Evolutionary conservation across 495 filamentous ascomycete species (phyloP).

Genomic region (Annulohypoxylon moriforme): DNA sequence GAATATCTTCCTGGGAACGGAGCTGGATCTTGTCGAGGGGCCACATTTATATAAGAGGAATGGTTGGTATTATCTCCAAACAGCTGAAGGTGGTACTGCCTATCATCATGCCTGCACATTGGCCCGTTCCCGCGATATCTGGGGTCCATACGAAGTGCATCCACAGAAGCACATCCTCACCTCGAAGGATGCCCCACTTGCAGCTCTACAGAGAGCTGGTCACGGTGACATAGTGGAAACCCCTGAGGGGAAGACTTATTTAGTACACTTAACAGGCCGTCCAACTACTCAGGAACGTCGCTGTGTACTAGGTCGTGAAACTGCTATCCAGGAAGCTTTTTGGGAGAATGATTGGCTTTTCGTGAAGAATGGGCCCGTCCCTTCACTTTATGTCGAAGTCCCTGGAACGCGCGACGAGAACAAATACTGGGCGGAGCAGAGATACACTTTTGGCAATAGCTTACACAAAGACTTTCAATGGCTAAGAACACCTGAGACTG

Average conservation of each 20-base stretch:
- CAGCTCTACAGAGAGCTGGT: slow-evolving; percentile 64
- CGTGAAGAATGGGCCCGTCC: slow-evolving; percentile 66
- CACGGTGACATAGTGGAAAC: slow-evolving; percentile 71
- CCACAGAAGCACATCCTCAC: slow-evolving; percentile 60
- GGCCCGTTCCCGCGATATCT: slow-evolving; percentile 63
- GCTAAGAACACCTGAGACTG: slow-evolving; percentile 65
- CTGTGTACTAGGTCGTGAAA: slow-evolving; percentile 67
- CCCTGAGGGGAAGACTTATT: slow-evolving; percentile 65
- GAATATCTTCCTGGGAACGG: slow-evolving; percentile 67
- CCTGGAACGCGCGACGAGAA: slow-evolving; percentile 60
- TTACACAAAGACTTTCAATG: slow-evolving; percentile 67
- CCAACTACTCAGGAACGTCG: slow-evolving; percentile 64
- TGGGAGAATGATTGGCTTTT: slow-evolving; percentile 69
- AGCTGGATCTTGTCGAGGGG: slow-evolving; percentile 67
- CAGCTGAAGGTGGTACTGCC: slow-evolving; percentile 72
- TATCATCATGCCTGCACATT: slow-evolving; percentile 66
- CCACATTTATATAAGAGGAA: slow-evolving; percentile 70
- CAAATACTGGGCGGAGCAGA: slow-evolving; percentile 63
- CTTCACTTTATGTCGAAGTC: slow-evolving; percentile 63
- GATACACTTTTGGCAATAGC: slow-evolving; percentile 59
- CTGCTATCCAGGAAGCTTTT: slow-evolving; percentile 64
- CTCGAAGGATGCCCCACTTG: slow-evolving; percentile 57
- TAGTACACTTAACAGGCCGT: slow-evolving; percentile 65
- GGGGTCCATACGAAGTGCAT: slow-evolving; percentile 69
- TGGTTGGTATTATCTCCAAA: slow-evolving; percentile 68